phyloP scores from a whole-genome alignment of 345 rosid genomes.

The Mallotus nudiflorus region DNA sequence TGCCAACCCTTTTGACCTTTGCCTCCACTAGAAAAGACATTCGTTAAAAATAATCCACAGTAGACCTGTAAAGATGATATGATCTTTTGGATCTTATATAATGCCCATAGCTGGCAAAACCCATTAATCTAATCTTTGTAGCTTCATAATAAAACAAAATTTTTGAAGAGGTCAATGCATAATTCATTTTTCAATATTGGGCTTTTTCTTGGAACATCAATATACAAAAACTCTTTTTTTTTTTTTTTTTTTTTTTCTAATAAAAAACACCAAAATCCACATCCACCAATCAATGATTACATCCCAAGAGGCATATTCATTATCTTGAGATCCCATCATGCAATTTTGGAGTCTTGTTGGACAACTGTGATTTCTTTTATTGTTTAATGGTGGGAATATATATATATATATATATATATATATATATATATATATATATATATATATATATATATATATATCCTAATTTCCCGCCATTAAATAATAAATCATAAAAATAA shows the following conservation, averaged over 20 bases:
- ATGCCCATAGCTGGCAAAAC: constrained; percentile 37
- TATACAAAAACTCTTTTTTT: no score
- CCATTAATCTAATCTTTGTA: constrained; percentile 26
- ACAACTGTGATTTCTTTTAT: constrained; percentile 9
- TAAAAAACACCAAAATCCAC: constrained; percentile 11
- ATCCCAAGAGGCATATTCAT: background rate
- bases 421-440: no score
- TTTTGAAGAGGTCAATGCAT: constrained; percentile 42
- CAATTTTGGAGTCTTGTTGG: constrained; percentile 18
- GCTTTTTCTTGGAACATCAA: constrained; percentile 6
- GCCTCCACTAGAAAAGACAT: constrained; percentile 31
- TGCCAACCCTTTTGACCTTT: constrained; percentile 24
- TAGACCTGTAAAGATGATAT: background rate
- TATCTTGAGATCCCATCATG: constrained; percentile 9
- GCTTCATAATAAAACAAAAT: constrained; percentile 10
- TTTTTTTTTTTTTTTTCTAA: background rate
- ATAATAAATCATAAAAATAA: no score
- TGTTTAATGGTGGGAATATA: no score
- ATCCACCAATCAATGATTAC: background rate
- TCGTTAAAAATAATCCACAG: constrained; percentile 25
- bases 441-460: no score
- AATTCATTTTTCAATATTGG: constrained; percentile 16
- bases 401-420: no score
- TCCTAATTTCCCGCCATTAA: no score
- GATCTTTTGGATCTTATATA: constrained; percentile 9